Conservation (phyloP, 2,329 filamentous ascomycete genomes). For the Verticillium nonalfalfae region DNA sequence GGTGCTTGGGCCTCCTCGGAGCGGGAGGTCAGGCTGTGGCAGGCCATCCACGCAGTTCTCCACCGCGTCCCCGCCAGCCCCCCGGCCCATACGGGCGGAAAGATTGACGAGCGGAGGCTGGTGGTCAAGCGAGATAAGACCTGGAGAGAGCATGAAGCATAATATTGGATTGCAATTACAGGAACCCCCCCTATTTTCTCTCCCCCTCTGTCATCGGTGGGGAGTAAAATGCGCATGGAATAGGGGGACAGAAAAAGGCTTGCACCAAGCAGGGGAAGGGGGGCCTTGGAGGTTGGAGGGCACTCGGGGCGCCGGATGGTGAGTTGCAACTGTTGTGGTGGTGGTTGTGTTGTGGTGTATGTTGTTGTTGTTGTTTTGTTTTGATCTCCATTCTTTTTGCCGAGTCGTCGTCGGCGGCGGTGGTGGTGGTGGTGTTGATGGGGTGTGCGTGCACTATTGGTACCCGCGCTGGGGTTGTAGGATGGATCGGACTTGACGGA, state of each 20-base stretch:
- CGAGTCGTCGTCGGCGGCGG: background rate
- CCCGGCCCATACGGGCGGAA: background rate
- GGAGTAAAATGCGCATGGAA: background rate
- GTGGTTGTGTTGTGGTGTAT: background rate
- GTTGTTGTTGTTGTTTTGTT: background rate
- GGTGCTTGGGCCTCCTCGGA: background rate
- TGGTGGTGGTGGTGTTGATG: background rate
- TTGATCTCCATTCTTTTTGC: background rate
- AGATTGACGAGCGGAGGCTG: background rate
- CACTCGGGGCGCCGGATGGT: background rate
- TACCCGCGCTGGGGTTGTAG: background rate
- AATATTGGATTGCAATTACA: conserved; percentile 1
- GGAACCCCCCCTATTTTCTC: background rate
- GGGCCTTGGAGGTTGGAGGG: background rate
- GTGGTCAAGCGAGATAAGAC: background rate
- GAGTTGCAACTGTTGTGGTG: background rate
- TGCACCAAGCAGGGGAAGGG: background rate
- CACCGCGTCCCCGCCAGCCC: background rate
- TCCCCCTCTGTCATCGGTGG: background rate
- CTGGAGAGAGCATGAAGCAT: background rate
- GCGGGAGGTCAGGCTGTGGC: background rate
- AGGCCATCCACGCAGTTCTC: background rate
- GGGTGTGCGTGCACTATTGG: background rate
- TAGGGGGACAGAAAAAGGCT: background rate
- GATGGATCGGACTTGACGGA: background rate